These are phyloP conservation scores for Lineolata rhizophorae DNA, from an alignment of 495 filamentous ascomycete species.

Conservation along the genomic window DNA sequence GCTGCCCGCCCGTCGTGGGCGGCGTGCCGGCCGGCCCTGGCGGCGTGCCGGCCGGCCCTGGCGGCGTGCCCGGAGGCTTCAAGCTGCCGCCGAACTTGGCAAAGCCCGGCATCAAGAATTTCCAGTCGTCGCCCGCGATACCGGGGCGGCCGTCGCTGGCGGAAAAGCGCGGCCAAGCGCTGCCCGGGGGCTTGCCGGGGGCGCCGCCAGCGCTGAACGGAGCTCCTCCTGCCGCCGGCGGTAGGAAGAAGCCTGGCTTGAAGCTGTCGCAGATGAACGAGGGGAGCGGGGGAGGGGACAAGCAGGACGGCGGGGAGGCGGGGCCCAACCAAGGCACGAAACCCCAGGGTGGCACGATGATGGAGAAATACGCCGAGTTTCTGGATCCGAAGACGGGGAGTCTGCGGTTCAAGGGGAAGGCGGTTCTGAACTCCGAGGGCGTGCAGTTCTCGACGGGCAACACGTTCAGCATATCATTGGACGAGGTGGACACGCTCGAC, in stretches of 20 bases:
- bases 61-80: constrained; percentile 14
- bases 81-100: constrained; percentile 7
- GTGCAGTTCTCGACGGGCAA: constrained; percentile 81
- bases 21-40: no score
- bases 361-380: constrained; percentile 81
- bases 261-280: constrained; percentile 19
- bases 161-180: constrained; percentile 16
- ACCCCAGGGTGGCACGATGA: constrained; percentile 31
- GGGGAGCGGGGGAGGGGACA: no score
- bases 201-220: constrained; percentile 7
- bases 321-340: constrained; percentile 7
- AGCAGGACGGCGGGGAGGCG: not conserved
- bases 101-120: constrained; percentile 10
- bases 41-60: constrained; percentile 1
- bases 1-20: no score
- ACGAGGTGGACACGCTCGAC: constrained; percentile 86
- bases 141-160: constrained; percentile 27
- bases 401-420: constrained; percentile 83
- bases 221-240: constrained; percentile 6
- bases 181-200: constrained; percentile 19
- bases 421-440: constrained; percentile 64
- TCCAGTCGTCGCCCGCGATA: constrained; percentile 16
- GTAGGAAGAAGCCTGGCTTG: constrained; percentile 15
- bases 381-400: constrained; percentile 83
- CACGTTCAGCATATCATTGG: constrained; percentile 82